Base-by-base conservation (phyloP, 2,329 filamentous ascomycete genomes). In the Botryosphaeria dothidea region DNA sequence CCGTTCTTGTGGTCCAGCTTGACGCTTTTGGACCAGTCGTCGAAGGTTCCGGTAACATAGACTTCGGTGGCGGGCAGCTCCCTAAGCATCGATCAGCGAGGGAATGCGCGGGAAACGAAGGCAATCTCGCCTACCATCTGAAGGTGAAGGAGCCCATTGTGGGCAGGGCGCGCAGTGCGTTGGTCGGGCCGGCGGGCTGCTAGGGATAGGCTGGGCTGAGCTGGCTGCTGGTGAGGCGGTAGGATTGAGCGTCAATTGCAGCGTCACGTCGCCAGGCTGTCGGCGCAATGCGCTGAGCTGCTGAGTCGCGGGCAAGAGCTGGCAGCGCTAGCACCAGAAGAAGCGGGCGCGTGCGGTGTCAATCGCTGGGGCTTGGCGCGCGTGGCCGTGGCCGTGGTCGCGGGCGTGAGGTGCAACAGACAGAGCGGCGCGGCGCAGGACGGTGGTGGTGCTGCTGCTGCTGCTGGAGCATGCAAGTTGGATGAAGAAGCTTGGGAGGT, bases 31-130 rank as follows among this genome's bases (percentile, higher is more conserved):
- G 86, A 85, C 95, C 95, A 99, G 81, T 92, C 86, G 81, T 98
- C 94, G 77, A 98, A 98, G 68, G 92, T 94, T 76, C 95, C 95
- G 45, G 94, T 98, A 72, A 98, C 95, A 79, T 90, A 94, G 78
- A 98, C 94, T 76, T 96, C 91, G 71, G 89, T 85, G 76, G 91
- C 93, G 72, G 88, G 83, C 78, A 95, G 89, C 75, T 90, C 88
- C 94, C 94, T 97, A 67, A 36, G 48, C 9, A 21, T 58, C 45
- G 57, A 48, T 61, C 45, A 58, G 62, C 46, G 13, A 34, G 23
- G 36, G 36, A 58, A 58, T 58, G 54, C 60, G 56, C 36, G 66
- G 25, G 63, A 66, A 34, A 49, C 65, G 61, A 36, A 15, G 60
- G 41, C 46, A 62, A 83, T 58, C 38, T 58, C 48, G 48, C 87